Conservation (phyloP, 495 filamentous ascomycete species). For the Tuber borchii region DNA sequence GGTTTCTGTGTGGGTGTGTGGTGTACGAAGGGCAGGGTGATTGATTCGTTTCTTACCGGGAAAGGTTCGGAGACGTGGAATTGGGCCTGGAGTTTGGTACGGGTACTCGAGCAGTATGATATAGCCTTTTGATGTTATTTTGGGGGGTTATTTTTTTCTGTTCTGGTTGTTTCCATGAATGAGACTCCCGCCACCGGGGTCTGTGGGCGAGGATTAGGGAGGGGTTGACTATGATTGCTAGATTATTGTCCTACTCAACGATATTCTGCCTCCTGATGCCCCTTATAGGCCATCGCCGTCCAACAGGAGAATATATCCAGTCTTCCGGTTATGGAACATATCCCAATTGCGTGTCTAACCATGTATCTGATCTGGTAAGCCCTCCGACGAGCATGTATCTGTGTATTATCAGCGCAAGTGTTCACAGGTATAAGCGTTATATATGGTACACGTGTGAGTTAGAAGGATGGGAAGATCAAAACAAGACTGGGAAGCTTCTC, state of each 20-base stretch:
- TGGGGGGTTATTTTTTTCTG: background rate
- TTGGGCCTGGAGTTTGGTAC: background rate
- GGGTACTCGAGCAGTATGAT: background rate
- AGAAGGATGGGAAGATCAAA: too few relatives aligned
- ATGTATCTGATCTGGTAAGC: background rate
- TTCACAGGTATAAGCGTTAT: too few relatives aligned
- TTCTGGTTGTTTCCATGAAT: background rate
- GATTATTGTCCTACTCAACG: background rate
- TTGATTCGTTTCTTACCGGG: background rate
- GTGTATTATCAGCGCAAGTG: too few relatives aligned
- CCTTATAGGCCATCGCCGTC: background rate
- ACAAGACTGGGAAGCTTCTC: too few relatives aligned
- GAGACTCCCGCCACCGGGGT: background rate
- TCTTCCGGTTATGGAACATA: background rate
- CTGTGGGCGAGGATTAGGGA: background rate
- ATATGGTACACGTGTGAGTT: too few relatives aligned
- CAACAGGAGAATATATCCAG: background rate
- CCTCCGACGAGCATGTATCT: too few relatives aligned
- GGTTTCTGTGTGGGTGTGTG: constrained; percentile 30
- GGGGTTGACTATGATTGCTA: background rate
- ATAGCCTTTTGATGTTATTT: background rate
- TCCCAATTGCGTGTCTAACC: background rate
- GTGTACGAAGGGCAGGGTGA: constrained; percentile 24
- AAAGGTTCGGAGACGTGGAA: background rate
- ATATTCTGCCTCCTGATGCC: background rate